These are phyloP conservation scores for Vigna mungo DNA, from an alignment of 306 rosid species.

Conservation along the genomic window DNA sequence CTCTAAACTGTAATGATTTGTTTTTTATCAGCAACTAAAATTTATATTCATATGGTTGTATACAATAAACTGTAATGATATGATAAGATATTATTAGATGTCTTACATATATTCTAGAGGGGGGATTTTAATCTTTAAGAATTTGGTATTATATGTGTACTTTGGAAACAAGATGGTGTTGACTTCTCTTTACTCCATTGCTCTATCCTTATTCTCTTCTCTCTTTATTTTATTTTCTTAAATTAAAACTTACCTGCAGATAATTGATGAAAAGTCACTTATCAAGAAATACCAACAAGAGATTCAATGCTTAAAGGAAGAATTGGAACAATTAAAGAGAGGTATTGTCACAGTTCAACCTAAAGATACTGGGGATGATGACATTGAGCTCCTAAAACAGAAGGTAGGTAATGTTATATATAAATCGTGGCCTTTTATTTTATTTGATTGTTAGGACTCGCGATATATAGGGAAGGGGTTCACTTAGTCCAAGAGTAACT, in stretches of 20 bases:
- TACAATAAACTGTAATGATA: not conserved
- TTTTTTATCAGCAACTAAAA: too few relatives aligned
- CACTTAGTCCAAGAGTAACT: not conserved
- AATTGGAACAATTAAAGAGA: slow-evolving; percentile 83
- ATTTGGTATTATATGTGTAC: slow-evolving; percentile 21
- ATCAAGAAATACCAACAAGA: slow-evolving; percentile 96
- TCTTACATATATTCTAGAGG: not conserved
- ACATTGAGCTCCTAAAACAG: slow-evolving; percentile 84
- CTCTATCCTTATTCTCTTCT: slow-evolving; percentile 15
- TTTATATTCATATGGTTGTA: too few relatives aligned
- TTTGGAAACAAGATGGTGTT: slow-evolving; percentile 29
- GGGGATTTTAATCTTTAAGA: slow-evolving; percentile 25
- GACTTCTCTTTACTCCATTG: slow-evolving; percentile 26
- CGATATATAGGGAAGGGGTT: not conserved
- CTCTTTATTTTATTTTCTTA: not conserved
- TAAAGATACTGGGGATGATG: slow-evolving; percentile 71
- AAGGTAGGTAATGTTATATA: slow-evolving; percentile 72
- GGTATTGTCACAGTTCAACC: slow-evolving; percentile 81
- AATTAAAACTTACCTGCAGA: slow-evolving; percentile 58
- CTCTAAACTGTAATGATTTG: not conserved
- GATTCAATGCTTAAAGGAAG: slow-evolving; percentile 90
- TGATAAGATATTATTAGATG: slow-evolving; percentile 13
- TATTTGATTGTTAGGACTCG: slow-evolving; percentile 3
- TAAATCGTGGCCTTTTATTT: slow-evolving; percentile 33
- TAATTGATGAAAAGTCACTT: slow-evolving; percentile 98